A percentile compares a stretch with the other conserved stretches of the same genome.
Evolutionary conservation across 148 eudicot genomes (phyloP).

Genomic region (Tetragonia tetragonoides): DNA sequence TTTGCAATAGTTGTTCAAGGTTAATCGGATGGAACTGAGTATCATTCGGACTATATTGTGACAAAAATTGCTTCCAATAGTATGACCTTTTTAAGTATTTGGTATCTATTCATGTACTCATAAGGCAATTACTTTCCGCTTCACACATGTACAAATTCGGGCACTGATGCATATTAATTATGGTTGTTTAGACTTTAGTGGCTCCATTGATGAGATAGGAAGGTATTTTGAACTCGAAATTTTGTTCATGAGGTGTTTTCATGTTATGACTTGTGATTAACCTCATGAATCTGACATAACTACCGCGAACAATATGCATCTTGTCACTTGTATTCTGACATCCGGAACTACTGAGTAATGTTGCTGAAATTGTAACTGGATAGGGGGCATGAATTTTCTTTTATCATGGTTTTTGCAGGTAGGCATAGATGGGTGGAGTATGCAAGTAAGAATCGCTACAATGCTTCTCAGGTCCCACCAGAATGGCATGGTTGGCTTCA

Average conservation of each 20-base stretch:
- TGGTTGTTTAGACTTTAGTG: neutral
- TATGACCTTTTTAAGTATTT: neutral
- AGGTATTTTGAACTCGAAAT: neutral
- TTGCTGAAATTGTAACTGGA: neutral
- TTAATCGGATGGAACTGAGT: neutral
- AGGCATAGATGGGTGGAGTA: constrained; percentile 99
- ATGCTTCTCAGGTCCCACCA: constrained; percentile 97
- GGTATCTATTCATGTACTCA: neutral
- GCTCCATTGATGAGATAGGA: neutral
- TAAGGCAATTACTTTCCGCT: neutral
- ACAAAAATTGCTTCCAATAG: neutral
- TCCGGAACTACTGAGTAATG: neutral
- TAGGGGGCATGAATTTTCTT: neutral
- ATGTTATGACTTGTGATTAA: neutral
- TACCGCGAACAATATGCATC: neutral
- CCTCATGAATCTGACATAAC: neutral
- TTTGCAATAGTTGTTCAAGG: neutral
- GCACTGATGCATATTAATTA: neutral
- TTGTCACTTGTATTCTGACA: neutral
- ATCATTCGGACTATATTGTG: neutral
- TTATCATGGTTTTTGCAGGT: constrained; percentile 41
- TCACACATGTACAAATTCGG: neutral
- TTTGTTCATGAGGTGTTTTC: neutral
- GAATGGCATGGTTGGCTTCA: constrained; percentile 99
- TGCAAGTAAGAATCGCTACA: constrained; percentile 79